Percentiles rank a stretch among this genome's conserved stretches.
Evolutionary conservation across 164 flowering plant species (phyloP).

Genomic region (Litsea cubeba): DNA sequence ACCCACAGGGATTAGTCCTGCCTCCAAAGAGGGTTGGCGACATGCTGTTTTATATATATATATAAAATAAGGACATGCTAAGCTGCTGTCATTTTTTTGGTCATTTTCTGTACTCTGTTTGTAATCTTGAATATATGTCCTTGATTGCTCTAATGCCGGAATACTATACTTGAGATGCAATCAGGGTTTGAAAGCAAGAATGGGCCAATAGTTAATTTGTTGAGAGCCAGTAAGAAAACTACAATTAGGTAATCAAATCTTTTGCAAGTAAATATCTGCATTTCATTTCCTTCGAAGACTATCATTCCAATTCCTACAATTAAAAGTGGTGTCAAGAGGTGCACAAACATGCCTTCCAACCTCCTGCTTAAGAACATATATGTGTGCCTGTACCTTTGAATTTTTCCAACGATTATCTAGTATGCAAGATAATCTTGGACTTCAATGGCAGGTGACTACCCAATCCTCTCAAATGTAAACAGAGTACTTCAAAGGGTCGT

Average conservation of each 20-base stretch:
- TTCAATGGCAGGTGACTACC: background rate
- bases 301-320: background rate
- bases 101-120: too few relatives aligned
- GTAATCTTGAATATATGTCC: too few relatives aligned
- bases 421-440: background rate
- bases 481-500: too few relatives aligned
- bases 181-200: background rate
- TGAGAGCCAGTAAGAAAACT: background rate
- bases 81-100: too few relatives aligned
- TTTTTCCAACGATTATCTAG: background rate
- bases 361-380: constrained; percentile 1
- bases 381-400: background rate
- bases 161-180: too few relatives aligned
- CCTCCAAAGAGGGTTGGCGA: too few relatives aligned
- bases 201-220: background rate
- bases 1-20: too few relatives aligned
- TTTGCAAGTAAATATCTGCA: background rate
- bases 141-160: too few relatives aligned
- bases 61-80: too few relatives aligned
- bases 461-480: too few relatives aligned
- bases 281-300: background rate
- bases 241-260: too few relatives aligned
- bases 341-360: background rate
- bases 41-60: too few relatives aligned
- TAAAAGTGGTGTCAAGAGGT: background rate